A percentile compares a stretch with the other conserved stretches of the same genome.
These are phyloP conservation scores for Aureobasidium sp. DNA, from an alignment of 2,329 filamentous ascomycete genomes.

Conservation along the genomic window DNA sequence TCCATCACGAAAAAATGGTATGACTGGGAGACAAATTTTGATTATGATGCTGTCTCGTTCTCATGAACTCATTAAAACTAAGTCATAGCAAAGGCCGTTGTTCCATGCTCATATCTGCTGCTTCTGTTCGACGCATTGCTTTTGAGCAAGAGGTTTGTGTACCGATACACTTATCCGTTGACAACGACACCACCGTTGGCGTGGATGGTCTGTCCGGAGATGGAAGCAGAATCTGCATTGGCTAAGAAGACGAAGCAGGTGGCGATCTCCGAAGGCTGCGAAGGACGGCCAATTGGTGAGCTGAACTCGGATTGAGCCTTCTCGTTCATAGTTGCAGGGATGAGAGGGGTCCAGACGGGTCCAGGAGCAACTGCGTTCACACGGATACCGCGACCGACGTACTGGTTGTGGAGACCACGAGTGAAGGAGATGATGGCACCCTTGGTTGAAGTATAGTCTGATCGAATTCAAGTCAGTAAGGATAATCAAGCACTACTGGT, in stretches of 20 bases:
- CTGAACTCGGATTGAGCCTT: constrained; percentile 64
- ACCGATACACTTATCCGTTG: constrained; percentile 26
- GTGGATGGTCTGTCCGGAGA: constrained; percentile 65
- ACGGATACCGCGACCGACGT: constrained; percentile 60
- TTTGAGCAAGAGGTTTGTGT: background rate
- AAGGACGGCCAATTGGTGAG: constrained; percentile 66
- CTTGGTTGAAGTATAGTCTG: constrained; percentile 70
- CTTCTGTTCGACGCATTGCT: background rate
- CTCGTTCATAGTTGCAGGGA: constrained; percentile 62
- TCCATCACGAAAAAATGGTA: background rate
- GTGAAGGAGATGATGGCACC: constrained; percentile 75
- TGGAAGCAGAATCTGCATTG: constrained; percentile 61
- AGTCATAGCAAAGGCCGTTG: background rate
- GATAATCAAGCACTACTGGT: background rate
- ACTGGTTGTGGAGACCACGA: constrained; percentile 67
- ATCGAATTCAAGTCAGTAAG: background rate
- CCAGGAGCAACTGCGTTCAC: constrained; percentile 72
- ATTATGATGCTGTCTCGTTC: background rate
- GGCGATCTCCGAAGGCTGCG: constrained; percentile 73
- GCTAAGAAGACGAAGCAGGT: constrained; percentile 77
- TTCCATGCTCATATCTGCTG: background rate
- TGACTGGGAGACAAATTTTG: background rate
- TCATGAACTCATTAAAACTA: constrained; percentile 8
- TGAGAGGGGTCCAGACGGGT: constrained; percentile 69
- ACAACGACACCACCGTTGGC: constrained; percentile 52